Percentiles rank a stretch among this genome's conserved stretches.
Conservation (phyloP, 2,329 filamentous ascomycete genomes). For the Apiospora arundinis region DNA sequence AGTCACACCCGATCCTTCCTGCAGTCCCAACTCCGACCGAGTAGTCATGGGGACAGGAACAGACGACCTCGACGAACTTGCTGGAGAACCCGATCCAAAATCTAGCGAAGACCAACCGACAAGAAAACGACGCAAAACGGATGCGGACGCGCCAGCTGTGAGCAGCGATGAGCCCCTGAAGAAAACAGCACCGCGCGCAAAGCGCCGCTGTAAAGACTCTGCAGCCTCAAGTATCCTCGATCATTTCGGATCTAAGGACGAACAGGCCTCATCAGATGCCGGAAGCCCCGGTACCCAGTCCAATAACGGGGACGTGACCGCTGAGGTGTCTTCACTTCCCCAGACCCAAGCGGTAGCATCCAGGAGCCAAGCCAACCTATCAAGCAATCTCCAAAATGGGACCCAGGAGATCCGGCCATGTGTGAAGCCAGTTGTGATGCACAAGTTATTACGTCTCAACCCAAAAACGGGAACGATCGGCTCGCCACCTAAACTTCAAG, state of each 20-base stretch:
- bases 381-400: constrained; percentile 4
- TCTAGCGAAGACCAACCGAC: neutral
- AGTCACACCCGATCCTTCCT: constrained; percentile 41
- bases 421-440: constrained; percentile 40
- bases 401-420: neutral
- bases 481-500: constrained; percentile 63
- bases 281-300: constrained; percentile 17
- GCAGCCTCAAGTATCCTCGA: constrained; percentile 28
- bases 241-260: constrained; percentile 28
- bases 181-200: constrained; percentile 24
- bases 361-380: neutral
- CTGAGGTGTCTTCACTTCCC: neutral
- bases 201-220: constrained; percentile 29
- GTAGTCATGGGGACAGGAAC: constrained; percentile 19
- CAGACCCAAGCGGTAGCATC: constrained; percentile 12
- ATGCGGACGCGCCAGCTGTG: constrained; percentile 34
- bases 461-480: constrained; percentile 67
- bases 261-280: constrained; percentile 20
- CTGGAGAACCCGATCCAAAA: neutral
- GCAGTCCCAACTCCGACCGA: constrained; percentile 37
- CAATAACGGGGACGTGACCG: constrained; percentile 21
- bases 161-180: neutral
- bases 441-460: constrained; percentile 63
- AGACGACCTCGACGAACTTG: constrained; percentile 25
- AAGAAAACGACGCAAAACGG: constrained; percentile 53